Evolutionary conservation across 2,329 filamentous ascomycete species (phyloP).

Genomic region (Trichoderma simmonsii): DNA sequence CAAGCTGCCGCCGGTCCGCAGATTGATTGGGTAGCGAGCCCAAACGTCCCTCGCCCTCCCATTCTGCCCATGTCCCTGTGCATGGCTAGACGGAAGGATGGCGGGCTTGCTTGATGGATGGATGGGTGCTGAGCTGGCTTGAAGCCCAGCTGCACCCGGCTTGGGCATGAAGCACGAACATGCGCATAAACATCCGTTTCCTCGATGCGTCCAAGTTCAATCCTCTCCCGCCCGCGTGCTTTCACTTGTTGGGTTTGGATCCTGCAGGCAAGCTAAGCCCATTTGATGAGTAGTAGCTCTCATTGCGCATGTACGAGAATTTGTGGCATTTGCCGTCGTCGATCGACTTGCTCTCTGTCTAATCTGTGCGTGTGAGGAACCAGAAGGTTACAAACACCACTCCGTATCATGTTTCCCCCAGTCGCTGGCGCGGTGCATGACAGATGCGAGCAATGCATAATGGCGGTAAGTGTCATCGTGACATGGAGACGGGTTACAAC

Average conservation of each 20-base stretch:
- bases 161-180: slow-evolving; percentile 16
- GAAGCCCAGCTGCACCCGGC: slow-evolving; percentile 12
- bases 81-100: not conserved
- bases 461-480: not conserved
- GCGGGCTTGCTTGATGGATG: slow-evolving; percentile 14
- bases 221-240: not conserved
- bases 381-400: not conserved
- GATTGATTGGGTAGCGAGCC: not conserved
- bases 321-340: not conserved
- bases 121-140: slow-evolving; percentile 19
- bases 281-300: slow-evolving; percentile 4
- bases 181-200: not conserved
- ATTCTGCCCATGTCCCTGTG: slow-evolving; percentile 9
- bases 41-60: not conserved
- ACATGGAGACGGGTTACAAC: not conserved
- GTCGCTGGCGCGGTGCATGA: not conserved
- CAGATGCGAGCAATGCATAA: not conserved
- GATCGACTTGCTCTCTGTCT: not conserved
- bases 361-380: not conserved
- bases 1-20: not conserved
- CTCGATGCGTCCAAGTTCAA: not conserved
- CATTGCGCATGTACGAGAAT: not conserved
- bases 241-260: not conserved
- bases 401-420: not conserved
- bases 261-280: slow-evolving; percentile 10